Conservation (phyloP, 2,329 filamentous ascomycete species). For the Escovopsis sp. region DNA sequence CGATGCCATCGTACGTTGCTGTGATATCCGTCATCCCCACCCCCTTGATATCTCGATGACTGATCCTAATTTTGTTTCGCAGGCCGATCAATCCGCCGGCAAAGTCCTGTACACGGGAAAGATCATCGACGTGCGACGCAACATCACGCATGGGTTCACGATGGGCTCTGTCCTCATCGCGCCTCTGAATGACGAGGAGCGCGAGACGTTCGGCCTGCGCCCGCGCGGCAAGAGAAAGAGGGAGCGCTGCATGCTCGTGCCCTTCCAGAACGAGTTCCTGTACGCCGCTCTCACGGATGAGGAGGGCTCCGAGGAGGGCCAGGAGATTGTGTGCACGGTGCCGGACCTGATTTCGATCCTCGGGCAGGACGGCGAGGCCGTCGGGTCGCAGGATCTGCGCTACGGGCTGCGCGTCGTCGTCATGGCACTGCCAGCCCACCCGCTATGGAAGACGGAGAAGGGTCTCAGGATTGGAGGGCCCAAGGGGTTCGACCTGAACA, state of each 20-base stretch:
- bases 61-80: constrained; percentile 11
- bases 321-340: constrained; percentile 20
- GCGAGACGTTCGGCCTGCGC: constrained; percentile 8
- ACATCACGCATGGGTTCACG: constrained; percentile 25
- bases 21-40: background rate
- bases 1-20: constrained; percentile 13
- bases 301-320: constrained; percentile 14
- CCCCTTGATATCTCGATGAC: background rate
- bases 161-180: constrained; percentile 23
- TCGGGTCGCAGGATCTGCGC: constrained; percentile 34
- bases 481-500: constrained; percentile 19
- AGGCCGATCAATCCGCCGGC: constrained; percentile 19
- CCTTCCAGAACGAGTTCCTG: constrained; percentile 28
- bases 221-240: constrained; percentile 4
- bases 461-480: constrained; percentile 21
- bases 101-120: constrained; percentile 25
- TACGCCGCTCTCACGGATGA: constrained; percentile 21
- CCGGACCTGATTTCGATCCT: constrained; percentile 23
- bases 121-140: constrained; percentile 24
- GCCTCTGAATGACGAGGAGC: constrained; percentile 18
- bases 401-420: constrained; percentile 37
- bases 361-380: constrained; percentile 30
- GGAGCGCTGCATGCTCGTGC: constrained; percentile 21
- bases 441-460: constrained; percentile 30
- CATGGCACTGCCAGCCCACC: constrained; percentile 33